Evolutionary conservation across 345 rosid genomes (phyloP).

Genomic region (Heritiera fomes): DNA sequence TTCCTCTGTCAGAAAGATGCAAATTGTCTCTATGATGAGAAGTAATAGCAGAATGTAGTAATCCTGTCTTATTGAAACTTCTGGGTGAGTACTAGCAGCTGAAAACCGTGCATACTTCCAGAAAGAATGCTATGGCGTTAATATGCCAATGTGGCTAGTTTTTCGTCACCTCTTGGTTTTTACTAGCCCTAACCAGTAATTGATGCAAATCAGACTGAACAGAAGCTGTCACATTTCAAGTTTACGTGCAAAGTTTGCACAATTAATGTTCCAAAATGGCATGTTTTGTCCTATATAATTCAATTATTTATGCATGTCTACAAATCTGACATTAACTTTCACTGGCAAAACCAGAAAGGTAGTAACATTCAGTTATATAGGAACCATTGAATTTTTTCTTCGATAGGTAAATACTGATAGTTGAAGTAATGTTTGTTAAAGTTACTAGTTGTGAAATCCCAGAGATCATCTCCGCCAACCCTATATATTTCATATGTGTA

Average conservation of each 20-base stretch:
- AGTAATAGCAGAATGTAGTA: neutral
- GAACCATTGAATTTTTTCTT: neutral
- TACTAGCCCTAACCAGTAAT: neutral
- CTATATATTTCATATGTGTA: neutral
- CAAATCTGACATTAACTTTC: neutral
- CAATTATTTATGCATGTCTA: neutral
- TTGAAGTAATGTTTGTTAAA: neutral
- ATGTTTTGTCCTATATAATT: neutral
- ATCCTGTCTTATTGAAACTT: neutral
- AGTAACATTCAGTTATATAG: neutral
- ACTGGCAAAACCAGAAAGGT: neutral
- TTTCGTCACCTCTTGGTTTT: neutral
- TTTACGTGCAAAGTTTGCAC: neutral
- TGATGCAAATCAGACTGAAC: neutral
- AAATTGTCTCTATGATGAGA: neutral
- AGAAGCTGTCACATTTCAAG: neutral
- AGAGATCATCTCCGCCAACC: neutral
- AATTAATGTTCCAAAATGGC: neutral
- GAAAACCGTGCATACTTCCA: neutral
- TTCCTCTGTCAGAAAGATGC: neutral
- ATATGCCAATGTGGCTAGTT: neutral
- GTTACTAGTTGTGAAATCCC: neutral
- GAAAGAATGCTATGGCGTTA: neutral
- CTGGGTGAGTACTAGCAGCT: constrained; percentile 1
- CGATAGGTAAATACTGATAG: neutral